These are phyloP conservation scores for Physcomitrium patens DNA, from an alignment of 225 moss, liverwort and hornwort species.

Conservation along the genomic window DNA sequence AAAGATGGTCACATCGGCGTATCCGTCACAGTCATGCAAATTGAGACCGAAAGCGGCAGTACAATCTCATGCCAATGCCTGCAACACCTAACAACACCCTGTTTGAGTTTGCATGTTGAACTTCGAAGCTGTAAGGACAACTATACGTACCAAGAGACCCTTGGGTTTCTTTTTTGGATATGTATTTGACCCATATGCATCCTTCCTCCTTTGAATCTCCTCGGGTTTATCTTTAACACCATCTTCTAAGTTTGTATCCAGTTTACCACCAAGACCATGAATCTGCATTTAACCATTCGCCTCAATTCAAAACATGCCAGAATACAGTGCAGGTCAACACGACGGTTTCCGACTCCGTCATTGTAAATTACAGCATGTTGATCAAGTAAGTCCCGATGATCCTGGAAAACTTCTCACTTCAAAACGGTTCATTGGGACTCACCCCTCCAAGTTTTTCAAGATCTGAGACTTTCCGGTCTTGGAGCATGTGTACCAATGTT, in stretches of 20 bases:
- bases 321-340: too few species aligned
- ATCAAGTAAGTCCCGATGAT: neutral
- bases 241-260: conserved; percentile 62
- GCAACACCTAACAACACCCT: neutral
- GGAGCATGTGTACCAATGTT: conserved; percentile 59
- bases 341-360: too few species aligned
- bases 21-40: too few species aligned
- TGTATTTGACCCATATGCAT: conserved; percentile 78
- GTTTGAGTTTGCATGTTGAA: neutral
- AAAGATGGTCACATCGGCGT: neutral
- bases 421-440: conserved; percentile 18
- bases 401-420: neutral
- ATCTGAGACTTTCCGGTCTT: conserved; percentile 51
- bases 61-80: too few species aligned
- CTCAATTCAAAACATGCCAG: conserved; percentile 11
- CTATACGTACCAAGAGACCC: conserved; percentile 55
- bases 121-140: neutral
- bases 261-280: conserved; percentile 50
- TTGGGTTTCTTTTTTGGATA: conserved; percentile 81
- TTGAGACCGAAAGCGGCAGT: too few species aligned
- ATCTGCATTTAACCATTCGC: conserved; percentile 44
- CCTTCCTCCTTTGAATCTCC: conserved; percentile 64
- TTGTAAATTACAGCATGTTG: too few species aligned
- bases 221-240: conserved; percentile 60
- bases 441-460: conserved; percentile 80